Evolutionary conservation across 441 rosid species (phyloP).

Genomic region (Gossypium schwendimanii): DNA sequence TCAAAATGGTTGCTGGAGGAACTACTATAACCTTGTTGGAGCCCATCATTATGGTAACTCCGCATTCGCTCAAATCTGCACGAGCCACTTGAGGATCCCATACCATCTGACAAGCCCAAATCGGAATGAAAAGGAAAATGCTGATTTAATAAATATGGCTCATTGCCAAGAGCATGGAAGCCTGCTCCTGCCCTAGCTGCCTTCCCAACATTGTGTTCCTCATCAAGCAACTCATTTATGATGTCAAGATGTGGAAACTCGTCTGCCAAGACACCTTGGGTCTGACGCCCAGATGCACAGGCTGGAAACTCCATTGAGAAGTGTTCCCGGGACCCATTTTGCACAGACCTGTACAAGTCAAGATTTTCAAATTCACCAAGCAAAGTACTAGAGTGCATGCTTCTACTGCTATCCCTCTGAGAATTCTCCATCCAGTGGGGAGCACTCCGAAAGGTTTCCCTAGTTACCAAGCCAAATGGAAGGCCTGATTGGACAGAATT

Average conservation of each 20-base stretch:
- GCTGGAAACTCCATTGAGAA: conserved; percentile 31
- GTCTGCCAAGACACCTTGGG: conserved; percentile 47
- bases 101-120: conserved; percentile 39
- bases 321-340: conserved; percentile 27
- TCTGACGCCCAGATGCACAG: conserved; percentile 43
- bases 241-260: conserved; percentile 93
- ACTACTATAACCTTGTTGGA: conserved; percentile 37
- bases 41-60: conserved; percentile 52
- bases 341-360: conserved; percentile 24
- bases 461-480: conserved; percentile 37
- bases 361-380: conserved; percentile 25
- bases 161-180: conserved; percentile 30
- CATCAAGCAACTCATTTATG: conserved; percentile 87
- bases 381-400: conserved; percentile 24
- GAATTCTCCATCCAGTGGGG: conserved; percentile 54
- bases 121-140: conserved; percentile 51
- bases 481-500: conserved; percentile 45
- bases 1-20: conserved; percentile 46
- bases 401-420: conserved; percentile 32
- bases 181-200: conserved; percentile 27
- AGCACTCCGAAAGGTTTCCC: conserved; percentile 44
- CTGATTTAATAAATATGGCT: conserved; percentile 39
- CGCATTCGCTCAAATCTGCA: conserved; percentile 56
- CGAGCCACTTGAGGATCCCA: conserved; percentile 32
- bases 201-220: conserved; percentile 51